A percentile compares a stretch with the other conserved stretches of the same genome.
Conservation (phyloP, 148 eudicot species). For the Silene conica region DNA sequence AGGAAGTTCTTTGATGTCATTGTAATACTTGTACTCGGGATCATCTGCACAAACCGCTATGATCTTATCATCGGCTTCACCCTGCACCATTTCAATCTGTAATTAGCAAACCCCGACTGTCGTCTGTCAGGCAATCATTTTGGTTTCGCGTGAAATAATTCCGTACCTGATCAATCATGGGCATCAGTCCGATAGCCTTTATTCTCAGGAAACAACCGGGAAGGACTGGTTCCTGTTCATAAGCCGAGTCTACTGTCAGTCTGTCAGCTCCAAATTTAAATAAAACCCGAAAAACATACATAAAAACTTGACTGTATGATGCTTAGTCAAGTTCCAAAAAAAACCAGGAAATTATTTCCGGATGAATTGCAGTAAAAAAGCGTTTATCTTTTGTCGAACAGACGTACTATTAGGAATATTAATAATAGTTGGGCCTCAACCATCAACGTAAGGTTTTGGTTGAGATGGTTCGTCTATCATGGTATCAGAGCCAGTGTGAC, state of each 20-base stretch:
- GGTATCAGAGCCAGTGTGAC: no score
- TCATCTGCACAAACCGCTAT: conserved; percentile 58
- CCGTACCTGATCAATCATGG: conserved; percentile 78
- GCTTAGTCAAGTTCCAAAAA: no score
- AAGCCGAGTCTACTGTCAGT: not conserved
- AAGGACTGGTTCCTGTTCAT: conserved; percentile 59
- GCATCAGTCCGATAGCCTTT: conserved; percentile 69
- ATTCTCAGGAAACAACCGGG: conserved; percentile 79
- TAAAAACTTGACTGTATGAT: no score
- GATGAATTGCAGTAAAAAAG: no score
- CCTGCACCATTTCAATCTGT: conserved; percentile 20
- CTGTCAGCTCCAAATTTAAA: not conserved
- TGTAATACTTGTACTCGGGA: conserved; percentile 47
- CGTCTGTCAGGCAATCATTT: not conserved
- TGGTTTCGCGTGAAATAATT: not conserved
- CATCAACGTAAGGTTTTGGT: no score
- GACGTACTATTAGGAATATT: no score
- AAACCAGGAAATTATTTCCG: no score
- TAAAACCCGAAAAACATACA: not conserved
- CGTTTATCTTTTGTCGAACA: not conserved
- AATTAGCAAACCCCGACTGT: not conserved
- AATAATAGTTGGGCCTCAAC: no score
- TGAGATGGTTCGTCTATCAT: no score
- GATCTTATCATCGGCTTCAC: conserved; percentile 49
- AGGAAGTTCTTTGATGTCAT: conserved; percentile 51